phyloP scores from a whole-genome alignment of 345 rosid genomes.

The Syzygium aqueum region DNA sequence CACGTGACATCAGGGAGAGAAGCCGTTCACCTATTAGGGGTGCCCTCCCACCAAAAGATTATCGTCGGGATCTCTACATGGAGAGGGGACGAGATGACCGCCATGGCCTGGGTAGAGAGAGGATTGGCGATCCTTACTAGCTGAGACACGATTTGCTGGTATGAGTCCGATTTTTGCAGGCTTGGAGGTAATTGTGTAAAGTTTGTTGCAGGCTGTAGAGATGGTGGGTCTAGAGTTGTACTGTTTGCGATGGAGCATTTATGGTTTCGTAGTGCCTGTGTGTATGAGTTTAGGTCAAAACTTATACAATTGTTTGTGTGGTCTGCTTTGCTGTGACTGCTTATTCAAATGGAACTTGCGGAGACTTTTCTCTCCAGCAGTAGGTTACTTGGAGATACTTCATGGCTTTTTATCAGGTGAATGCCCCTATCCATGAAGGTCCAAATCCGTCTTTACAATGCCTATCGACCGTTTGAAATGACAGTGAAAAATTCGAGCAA shows the following conservation, averaged over 20 bases:
- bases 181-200: neutral
- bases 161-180: neutral
- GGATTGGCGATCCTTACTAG: conserved; percentile 40
- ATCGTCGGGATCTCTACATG: conserved; percentile 42
- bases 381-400: neutral
- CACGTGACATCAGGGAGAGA: conserved; percentile 56
- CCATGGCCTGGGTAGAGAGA: conserved; percentile 35
- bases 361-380: neutral
- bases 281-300: neutral
- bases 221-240: neutral
- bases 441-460: neutral
- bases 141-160: neutral
- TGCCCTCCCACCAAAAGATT: conserved; percentile 30
- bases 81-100: conserved; percentile 51
- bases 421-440: neutral
- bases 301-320: neutral
- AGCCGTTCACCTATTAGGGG: conserved; percentile 71
- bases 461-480: neutral
- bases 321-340: neutral
- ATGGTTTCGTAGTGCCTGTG: neutral
- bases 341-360: neutral
- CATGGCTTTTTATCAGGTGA: neutral
- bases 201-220: neutral
- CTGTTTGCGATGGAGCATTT: neutral
- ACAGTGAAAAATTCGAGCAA: neutral